Percentiles rank a stretch among this genome's conserved stretches.
phyloP scores from a whole-genome alignment of 495 filamentous ascomycete genomes.

The Bacidia gigantensis region DNA sequence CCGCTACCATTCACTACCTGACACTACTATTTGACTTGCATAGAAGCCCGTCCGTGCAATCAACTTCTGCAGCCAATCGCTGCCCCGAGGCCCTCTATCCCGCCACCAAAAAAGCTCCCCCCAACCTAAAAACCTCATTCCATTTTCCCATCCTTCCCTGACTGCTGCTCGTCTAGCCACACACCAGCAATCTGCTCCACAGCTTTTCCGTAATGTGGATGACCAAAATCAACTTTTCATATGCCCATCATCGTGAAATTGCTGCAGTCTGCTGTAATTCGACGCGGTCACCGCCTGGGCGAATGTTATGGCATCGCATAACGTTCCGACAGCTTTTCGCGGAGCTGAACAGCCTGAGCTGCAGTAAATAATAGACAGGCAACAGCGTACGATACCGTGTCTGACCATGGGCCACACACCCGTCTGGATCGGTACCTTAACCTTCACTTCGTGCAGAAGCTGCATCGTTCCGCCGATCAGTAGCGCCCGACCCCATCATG shows the following conservation, averaged over 20 bases:
- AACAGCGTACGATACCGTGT: too few relatives aligned
- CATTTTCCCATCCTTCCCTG: background rate
- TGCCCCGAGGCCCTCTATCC: background rate
- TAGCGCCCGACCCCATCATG: background rate
- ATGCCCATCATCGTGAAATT: background rate
- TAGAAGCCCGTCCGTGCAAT: background rate
- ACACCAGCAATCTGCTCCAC: background rate
- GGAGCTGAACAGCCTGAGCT: too few relatives aligned
- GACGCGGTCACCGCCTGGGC: background rate
- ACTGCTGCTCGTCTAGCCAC: background rate
- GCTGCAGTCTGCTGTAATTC: background rate
- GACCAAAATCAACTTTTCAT: background rate
- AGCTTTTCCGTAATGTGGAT: background rate
- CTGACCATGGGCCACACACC: too few relatives aligned
- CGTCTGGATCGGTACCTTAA: slow-evolving; percentile 2
- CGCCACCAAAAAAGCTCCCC: background rate
- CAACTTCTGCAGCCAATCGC: background rate
- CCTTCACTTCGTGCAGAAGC: background rate
- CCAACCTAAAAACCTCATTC: slow-evolving; percentile 1
- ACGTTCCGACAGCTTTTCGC: background rate
- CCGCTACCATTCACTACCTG: too few relatives aligned
- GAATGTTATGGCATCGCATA: background rate
- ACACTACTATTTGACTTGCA: background rate
- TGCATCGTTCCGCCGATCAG: slow-evolving; percentile 1
- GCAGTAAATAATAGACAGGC: too few relatives aligned